These are phyloP conservation scores for Yamadazyma epiphylla DNA, from an alignment of 1,139 yeast genomes.

Conservation along the genomic window DNA sequence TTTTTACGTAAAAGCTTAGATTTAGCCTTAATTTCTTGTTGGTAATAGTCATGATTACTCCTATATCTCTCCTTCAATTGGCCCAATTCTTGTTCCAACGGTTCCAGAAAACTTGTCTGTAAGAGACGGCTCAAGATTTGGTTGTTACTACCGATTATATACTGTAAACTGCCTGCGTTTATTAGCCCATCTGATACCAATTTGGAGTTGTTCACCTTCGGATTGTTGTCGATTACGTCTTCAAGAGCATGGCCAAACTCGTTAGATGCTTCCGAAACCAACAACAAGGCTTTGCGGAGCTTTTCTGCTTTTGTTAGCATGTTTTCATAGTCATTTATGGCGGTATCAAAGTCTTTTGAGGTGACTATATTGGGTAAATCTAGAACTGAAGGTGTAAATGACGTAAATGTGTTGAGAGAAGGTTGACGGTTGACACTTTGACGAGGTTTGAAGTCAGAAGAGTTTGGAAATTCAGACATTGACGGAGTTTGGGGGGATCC, in stretches of 20 bases:
- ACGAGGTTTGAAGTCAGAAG: too few relatives aligned
- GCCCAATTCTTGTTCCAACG: slow-evolving; percentile 43
- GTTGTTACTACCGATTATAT: slow-evolving; percentile 73
- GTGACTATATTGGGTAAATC: slow-evolving; percentile 62
- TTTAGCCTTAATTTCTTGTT: slow-evolving; percentile 47
- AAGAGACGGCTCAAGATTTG: slow-evolving; percentile 63
- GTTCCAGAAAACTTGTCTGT: slow-evolving; percentile 50
- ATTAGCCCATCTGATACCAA: slow-evolving; percentile 61
- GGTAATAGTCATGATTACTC: slow-evolving; percentile 50
- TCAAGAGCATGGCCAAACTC: slow-evolving; percentile 74
- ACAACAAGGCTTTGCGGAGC: slow-evolving; percentile 47
- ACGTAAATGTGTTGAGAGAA: slow-evolving; percentile 33
- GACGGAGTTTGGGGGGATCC: slow-evolving; percentile 13
- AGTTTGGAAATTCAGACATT: too few relatives aligned
- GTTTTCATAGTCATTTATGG: slow-evolving; percentile 43
- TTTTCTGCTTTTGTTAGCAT: slow-evolving; percentile 49
- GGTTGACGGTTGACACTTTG: slow-evolving; percentile 21
- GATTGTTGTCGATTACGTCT: slow-evolving; percentile 43
- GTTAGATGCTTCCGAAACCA: slow-evolving; percentile 61
- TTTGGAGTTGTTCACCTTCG: slow-evolving; percentile 66
- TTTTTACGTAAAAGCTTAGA: slow-evolving; percentile 48
- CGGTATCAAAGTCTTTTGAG: slow-evolving; percentile 50
- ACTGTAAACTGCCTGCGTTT: slow-evolving; percentile 77
- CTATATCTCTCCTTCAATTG: slow-evolving; percentile 36
- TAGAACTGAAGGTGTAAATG: slow-evolving; percentile 48